Evolutionary conservation across 441 rosid genomes (phyloP).

Genomic region (Melianthus villosus): DNA sequence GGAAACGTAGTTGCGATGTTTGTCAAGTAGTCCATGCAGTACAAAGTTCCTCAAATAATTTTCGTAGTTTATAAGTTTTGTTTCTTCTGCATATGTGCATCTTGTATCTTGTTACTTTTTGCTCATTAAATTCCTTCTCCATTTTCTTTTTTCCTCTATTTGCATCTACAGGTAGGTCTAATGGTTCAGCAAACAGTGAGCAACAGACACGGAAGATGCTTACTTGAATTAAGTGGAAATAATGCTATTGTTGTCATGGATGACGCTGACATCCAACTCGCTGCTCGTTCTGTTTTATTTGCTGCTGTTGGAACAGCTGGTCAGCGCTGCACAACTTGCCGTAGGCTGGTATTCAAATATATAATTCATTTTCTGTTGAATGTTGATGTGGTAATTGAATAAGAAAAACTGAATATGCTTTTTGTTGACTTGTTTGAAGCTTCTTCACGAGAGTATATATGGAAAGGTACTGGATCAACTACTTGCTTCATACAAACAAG

Average conservation of each 20-base stretch:
- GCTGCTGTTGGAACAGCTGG: slow-evolving; percentile 99
- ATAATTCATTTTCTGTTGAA: slow-evolving; percentile 10
- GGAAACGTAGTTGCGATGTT: no score
- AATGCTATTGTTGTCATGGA: slow-evolving; percentile 89
- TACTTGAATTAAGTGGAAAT: slow-evolving; percentile 92
- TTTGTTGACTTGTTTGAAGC: slow-evolving; percentile 27
- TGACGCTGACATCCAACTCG: slow-evolving; percentile 70
- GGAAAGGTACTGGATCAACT: slow-evolving; percentile 59
- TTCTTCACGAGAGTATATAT: slow-evolving; percentile 73
- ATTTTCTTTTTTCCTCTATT: no score
- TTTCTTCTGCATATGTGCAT: no score
- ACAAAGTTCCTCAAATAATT: no score
- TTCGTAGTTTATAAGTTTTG: no score
- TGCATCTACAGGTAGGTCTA: slow-evolving; percentile 47
- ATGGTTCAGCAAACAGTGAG: slow-evolving; percentile 67
- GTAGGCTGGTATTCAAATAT: slow-evolving; percentile 61
- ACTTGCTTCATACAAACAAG: slow-evolving; percentile 61
- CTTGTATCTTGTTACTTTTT: no score
- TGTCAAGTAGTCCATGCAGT: no score
- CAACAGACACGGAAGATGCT: slow-evolving; percentile 71
- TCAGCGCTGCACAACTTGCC: slow-evolving; percentile 95
- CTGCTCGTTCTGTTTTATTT: slow-evolving; percentile 70
- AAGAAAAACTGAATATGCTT: slow-evolving; percentile 4
- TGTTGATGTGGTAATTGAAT: not conserved
- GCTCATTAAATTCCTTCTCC: no score